A percentile compares a stretch with the other conserved stretches of the same genome.
phyloP scores from a whole-genome alignment of 768 basidiomycete genomes.

The Cyclocybe cylindracea region DNA sequence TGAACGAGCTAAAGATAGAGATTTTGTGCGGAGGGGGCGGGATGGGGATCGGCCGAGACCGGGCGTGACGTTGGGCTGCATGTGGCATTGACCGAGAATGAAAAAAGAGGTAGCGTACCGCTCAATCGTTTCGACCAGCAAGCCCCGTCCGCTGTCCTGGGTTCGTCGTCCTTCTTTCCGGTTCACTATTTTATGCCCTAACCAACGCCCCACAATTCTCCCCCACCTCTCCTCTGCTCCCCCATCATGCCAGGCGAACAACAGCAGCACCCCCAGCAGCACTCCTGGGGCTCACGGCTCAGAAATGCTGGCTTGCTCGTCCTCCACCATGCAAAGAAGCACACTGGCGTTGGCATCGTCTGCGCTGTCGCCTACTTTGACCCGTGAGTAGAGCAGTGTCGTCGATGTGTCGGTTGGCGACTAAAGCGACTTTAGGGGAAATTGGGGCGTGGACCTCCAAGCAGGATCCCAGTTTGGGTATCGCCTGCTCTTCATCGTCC shows the following conservation, averaged over 20 bases:
- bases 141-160: slow-evolving; percentile 38
- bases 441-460: slow-evolving; percentile 90
- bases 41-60: slow-evolving; percentile 18
- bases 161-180: slow-evolving; percentile 34
- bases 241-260: slow-evolving; percentile 27
- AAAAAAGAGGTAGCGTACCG: slow-evolving; percentile 32
- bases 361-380: slow-evolving; percentile 90
- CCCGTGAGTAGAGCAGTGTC: slow-evolving; percentile 54
- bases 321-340: slow-evolving; percentile 56
- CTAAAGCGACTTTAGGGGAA: slow-evolving; percentile 50
- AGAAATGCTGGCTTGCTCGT: slow-evolving; percentile 31
- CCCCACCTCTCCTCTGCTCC: background rate
- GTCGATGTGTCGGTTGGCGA: slow-evolving; percentile 6
- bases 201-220: slow-evolving; percentile 15
- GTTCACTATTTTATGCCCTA: slow-evolving; percentile 26
- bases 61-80: slow-evolving; percentile 14
- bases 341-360: slow-evolving; percentile 83
- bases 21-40: slow-evolving; percentile 1
- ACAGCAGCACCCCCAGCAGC: slow-evolving; percentile 8
- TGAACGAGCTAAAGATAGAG: background rate
- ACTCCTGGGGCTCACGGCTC: slow-evolving; percentile 21
- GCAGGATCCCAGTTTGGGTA: slow-evolving; percentile 88
- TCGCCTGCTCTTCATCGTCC: slow-evolving; percentile 80
- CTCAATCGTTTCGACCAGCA: slow-evolving; percentile 38
- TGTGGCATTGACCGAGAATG: slow-evolving; percentile 15